Base-by-base conservation (phyloP, 2,329 filamentous ascomycete species). In the Trichoderma pleuroti region DNA sequence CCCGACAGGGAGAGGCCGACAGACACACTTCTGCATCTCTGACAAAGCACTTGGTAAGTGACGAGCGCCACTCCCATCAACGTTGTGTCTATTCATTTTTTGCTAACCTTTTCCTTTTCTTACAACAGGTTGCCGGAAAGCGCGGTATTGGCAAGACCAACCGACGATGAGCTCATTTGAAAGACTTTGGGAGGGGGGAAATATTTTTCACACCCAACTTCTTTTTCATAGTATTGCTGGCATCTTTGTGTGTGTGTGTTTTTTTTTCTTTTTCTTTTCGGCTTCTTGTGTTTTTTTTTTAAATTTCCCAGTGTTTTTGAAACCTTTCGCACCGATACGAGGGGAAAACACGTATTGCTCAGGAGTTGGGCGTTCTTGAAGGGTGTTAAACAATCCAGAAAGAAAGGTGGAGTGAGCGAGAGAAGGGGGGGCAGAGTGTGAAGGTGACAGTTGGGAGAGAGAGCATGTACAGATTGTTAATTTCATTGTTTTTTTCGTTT, bases 1-100 rank as follows among this genome's bases (percentile, higher is more conserved):
- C 96, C 57, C 91, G 94, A 81, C 93, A 97, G 86, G 96, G 96
- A 86, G 96, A 99, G 85, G 94, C 92, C 73, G 96, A 99, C 86
- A 90, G 97, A 80, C 95, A 98, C 84, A 90, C 90, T 73, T 91
- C 91, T 70, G 92, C 92, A 46, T 87, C 92, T 67, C 83, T 97
- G 82, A 89, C 91, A 73, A 99, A 97, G 85, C 96, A 98, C 84
- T 86, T 99, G 88, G 91, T 97, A 87, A 81, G 91, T 88, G 10
- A 71, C 62, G 21, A 60, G 32, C 39, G 39, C 39, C 8, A 42
- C 52, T 30, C 11, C 5, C 57, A 21, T 52, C 70, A 64, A 32
- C 62, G n/a, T 7, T 52, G 21, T 24, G 12, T 52, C 18, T 24
- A 21, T 52, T 21, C 26, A 32, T 18, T 28, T 18, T 28, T 12